Percentiles rank a stretch among this genome's conserved stretches.
phyloP scores from a whole-genome alignment of 2,329 filamentous ascomycete species.

The Colletotrichum abscissum region DNA sequence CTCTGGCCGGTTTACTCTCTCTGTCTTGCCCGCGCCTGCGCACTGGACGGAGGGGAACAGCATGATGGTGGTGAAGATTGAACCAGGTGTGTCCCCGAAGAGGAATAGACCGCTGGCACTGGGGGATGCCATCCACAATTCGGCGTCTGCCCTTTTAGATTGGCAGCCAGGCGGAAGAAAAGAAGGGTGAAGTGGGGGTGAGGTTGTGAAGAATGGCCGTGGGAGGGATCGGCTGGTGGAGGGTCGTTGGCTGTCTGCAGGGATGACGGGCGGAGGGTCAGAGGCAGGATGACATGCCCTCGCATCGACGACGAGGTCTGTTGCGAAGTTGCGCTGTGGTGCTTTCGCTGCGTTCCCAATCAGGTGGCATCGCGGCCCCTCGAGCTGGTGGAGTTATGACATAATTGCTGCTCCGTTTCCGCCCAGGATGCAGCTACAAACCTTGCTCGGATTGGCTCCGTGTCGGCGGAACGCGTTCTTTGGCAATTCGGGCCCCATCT shows the following conservation, averaged over 20 bases:
- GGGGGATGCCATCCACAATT: conserved; percentile 11
- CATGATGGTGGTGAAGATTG: conserved; percentile 8
- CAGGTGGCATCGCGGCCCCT: conserved; percentile 14
- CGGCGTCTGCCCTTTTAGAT: background rate
- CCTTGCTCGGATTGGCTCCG: background rate
- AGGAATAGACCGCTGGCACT: background rate
- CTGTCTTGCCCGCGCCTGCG: background rate
- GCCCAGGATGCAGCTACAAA: conserved; percentile 9
- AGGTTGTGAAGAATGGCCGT: conserved; percentile 2
- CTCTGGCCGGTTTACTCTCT: background rate
- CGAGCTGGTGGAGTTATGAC: conserved; percentile 38
- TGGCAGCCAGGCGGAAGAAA: background rate
- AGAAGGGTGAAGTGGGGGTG: background rate
- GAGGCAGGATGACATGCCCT: conserved; percentile 46
- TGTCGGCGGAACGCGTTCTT: background rate
- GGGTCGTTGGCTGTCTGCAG: conserved; percentile 4
- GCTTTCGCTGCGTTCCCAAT: conserved; percentile 29
- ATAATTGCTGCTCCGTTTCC: conserved; percentile 35
- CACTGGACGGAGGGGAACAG: background rate
- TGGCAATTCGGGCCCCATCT: background rate
- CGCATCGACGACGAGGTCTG: conserved; percentile 6
- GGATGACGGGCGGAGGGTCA: conserved; percentile 35
- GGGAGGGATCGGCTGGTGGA: background rate
- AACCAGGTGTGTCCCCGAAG: conserved; percentile 7
- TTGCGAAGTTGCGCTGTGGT: background rate